Evolutionary conservation across 176 grass and related monocot genomes (phyloP).

Genomic region (Bonia amplexicaulis): DNA sequence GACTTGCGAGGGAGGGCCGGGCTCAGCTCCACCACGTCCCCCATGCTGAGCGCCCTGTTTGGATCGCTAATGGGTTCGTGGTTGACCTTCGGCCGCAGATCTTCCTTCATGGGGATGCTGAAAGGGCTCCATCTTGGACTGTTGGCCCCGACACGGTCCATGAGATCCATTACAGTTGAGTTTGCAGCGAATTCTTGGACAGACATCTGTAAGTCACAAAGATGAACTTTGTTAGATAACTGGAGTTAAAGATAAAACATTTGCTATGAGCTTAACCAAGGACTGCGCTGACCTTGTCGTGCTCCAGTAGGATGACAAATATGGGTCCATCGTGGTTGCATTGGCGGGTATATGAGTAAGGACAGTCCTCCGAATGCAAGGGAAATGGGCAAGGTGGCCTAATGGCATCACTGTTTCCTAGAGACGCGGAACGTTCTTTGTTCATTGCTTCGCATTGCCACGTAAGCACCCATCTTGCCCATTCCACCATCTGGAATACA

Average conservation of each 20-base stretch:
- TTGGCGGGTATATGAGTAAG: constrained; percentile 50
- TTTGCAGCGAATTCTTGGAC: constrained; percentile 66
- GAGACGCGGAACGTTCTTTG: not conserved
- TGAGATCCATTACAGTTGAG: constrained; percentile 61
- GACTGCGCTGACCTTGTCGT: constrained; percentile 56
- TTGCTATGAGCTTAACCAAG: not conserved
- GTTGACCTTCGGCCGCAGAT: constrained; percentile 64
- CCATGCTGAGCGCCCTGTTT: constrained; percentile 64
- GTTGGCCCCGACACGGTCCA: constrained; percentile 44
- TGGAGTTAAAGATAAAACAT: not conserved
- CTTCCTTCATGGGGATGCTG: constrained; percentile 63
- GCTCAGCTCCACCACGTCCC: constrained; percentile 71
- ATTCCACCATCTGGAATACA: constrained; percentile 75
- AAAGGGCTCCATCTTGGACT: constrained; percentile 52
- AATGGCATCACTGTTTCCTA: not conserved
- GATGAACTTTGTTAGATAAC: not conserved
- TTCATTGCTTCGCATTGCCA: constrained; percentile 71
- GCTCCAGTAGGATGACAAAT: constrained; percentile 67
- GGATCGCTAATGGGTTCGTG: constrained; percentile 46
- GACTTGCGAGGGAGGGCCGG: constrained; percentile 55
- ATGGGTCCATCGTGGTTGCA: constrained; percentile 55
- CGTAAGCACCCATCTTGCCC: constrained; percentile 63
- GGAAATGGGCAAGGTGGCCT: constrained; percentile 63
- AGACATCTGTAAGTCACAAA: constrained; percentile 57
- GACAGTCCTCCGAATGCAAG: constrained; percentile 62